Percentiles rank a stretch among this genome's conserved stretches.
phyloP scores from a whole-genome alignment of 176 grass and related monocot species.

The Chrysopogon serrulatus region DNA sequence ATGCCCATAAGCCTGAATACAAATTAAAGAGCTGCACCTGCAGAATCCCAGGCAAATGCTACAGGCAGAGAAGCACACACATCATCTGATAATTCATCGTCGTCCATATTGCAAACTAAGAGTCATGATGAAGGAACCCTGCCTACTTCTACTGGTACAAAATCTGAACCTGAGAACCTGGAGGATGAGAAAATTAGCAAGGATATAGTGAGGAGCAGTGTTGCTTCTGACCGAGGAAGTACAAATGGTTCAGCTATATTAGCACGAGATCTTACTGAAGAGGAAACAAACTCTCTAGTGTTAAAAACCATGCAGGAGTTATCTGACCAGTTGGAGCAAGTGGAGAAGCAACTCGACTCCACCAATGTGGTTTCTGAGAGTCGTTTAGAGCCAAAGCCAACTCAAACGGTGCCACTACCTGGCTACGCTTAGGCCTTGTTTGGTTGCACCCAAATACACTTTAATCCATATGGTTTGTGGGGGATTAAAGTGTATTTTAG shows the following conservation, averaged over 20 bases:
- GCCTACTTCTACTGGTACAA: conserved; percentile 25
- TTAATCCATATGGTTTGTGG: too few species aligned
- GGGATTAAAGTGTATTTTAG: too few species aligned
- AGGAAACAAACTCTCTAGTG: neutral
- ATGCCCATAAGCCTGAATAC: conserved; percentile 47
- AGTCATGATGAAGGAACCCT: neutral
- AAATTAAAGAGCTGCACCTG: conserved; percentile 42
- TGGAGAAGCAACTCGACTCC: conserved; percentile 7
- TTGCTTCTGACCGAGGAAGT: conserved; percentile 43
- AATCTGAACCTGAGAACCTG: conserved; percentile 13
- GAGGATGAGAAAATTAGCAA: conserved; percentile 31
- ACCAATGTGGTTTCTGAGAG: neutral
- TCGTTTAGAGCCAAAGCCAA: neutral
- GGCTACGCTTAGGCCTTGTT: neutral
- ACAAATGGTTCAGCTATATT: neutral
- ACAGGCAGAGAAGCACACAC: neutral
- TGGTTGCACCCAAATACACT: too few species aligned
- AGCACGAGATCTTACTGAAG: neutral
- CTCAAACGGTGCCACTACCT: neutral
- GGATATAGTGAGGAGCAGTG: conserved; percentile 15
- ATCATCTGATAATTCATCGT: too few species aligned
- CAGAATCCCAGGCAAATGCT: conserved; percentile 20
- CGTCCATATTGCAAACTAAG: too few species aligned
- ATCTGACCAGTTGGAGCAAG: conserved; percentile 25
- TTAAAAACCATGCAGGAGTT: conserved; percentile 15